Evolutionary conservation across 371 early-diverging fungal species (phyloP), one percentile per base, ranked within the genome.

Genomic region (Blakeslea trispora): DNA sequence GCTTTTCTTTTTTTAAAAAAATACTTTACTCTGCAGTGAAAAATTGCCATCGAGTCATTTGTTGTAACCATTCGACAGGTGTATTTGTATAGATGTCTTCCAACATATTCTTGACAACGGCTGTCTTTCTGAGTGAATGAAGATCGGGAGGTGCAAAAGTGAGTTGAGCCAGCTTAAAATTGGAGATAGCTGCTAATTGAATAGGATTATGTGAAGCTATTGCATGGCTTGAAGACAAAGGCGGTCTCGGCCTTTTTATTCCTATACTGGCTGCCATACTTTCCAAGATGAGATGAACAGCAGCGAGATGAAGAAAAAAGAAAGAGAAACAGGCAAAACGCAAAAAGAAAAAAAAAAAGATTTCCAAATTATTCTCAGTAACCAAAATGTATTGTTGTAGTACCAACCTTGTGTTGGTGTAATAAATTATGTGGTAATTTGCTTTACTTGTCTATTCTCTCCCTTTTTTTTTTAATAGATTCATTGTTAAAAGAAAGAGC

Each of bases 1-100:
- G n/a, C n/a, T n/a, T n/a, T n/a, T n/a, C n/a, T n/a, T n/a, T n/a
- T n/a, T n/a, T n/a, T n/a, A n/a, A n/a, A n/a, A n/a, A n/a, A n/a
- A n/a, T n/a, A 45, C 62, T 70, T 28, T 78, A 79, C 77, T 79
- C 80, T 51, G 75, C 73, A 17, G 77, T 76, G 21, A 79, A 75
- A 54, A 74, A 79, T 40, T 66, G 62, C 80, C 80, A 79, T 10
- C 80, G 71, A 34, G 80, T 79, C 77, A 79, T 76, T 68, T 76
- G 75, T 53, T 72, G 71, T 43, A 79, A 49, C 80, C 80, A 79
- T 44, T 72, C 77, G n/a, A 68, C 41, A 6, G 80, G 80, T 15
- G 77, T 76, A 23, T 60, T 65, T 28, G 70, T 50, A 43, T 79
- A 79, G 0, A 79, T 45, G 37, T 57, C 52, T 23, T 79, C 71